Evolutionary conservation across 306 rosid genomes (phyloP).

Genomic region (Pyrus communis): DNA sequence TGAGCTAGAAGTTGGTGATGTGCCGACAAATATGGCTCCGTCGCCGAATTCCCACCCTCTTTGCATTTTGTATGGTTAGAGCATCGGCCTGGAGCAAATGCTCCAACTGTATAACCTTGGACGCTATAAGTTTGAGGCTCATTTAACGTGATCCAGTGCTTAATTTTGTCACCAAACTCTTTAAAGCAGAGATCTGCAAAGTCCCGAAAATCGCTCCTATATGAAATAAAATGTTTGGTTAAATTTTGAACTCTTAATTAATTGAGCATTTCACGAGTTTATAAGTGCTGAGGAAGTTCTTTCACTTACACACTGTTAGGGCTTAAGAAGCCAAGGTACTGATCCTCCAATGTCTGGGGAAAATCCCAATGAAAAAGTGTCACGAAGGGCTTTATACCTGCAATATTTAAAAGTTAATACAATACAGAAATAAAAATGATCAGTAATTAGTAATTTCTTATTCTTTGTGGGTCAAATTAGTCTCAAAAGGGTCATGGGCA

Average conservation of each 20-base stretch:
- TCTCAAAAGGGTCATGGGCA: too few species aligned
- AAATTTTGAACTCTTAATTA: background rate
- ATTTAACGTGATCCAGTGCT: conserved; percentile 60
- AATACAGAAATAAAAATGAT: background rate
- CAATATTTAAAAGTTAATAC: background rate
- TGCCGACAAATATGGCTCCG: conserved; percentile 44
- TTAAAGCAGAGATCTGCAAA: conserved; percentile 57
- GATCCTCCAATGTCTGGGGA: conserved; percentile 57
- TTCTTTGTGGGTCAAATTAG: too few species aligned
- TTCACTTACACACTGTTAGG: conserved; percentile 38
- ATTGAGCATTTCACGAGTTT: background rate
- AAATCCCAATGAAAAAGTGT: conserved; percentile 57
- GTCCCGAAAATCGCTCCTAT: conserved; percentile 35
- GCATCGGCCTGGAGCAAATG: conserved; percentile 46
- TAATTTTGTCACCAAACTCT: conserved; percentile 65
- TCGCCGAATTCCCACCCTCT: conserved; percentile 37
- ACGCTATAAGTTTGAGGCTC: conserved; percentile 41
- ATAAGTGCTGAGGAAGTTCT: too few species aligned
- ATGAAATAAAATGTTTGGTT: background rate
- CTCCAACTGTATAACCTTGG: conserved; percentile 30
- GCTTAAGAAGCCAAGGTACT: conserved; percentile 49
- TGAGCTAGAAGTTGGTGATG: conserved; percentile 53
- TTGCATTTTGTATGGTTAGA: conserved; percentile 36
- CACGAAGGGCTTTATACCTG: conserved; percentile 35
- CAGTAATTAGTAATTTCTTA: too few species aligned